Conservation (phyloP, 2,329 filamentous ascomycete genomes). For the Chaetomiaceae sp. region DNA sequence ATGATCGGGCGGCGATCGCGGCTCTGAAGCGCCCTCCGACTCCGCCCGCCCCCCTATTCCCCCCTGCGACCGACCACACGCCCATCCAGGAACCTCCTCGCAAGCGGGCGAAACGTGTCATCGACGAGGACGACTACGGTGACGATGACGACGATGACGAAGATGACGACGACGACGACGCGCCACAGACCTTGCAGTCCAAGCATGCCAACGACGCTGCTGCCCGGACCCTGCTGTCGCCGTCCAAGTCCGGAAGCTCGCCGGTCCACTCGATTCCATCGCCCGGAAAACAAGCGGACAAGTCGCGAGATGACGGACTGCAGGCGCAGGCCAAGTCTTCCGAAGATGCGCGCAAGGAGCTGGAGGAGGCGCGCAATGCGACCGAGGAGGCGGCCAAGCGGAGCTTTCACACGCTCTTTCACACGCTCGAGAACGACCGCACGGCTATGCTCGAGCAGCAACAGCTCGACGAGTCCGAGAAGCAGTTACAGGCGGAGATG, state of each 20-base stretch:
- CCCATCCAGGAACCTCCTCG: constrained; percentile 54
- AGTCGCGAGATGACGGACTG: constrained; percentile 45
- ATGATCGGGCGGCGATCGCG: constrained; percentile 48
- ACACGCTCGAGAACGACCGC: constrained; percentile 89
- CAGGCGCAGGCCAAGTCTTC: constrained; percentile 60
- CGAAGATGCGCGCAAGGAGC: constrained; percentile 85
- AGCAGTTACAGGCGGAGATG: constrained; percentile 93
- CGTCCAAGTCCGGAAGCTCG: constrained; percentile 63
- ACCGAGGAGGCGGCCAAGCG: constrained; percentile 84
- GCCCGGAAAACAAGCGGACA: constrained; percentile 51
- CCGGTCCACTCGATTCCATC: constrained; percentile 57
- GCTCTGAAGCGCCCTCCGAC: constrained; percentile 40
- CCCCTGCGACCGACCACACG: constrained; percentile 52
- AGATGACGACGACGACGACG: constrained; percentile 44
- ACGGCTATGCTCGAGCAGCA: constrained; percentile 98
- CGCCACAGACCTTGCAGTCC: constrained; percentile 43
- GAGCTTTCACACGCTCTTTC: constrained; percentile 89
- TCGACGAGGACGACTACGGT: constrained; percentile 80
- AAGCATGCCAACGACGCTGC: constrained; percentile 44
- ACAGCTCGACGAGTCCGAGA: constrained; percentile 90
- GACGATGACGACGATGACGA: constrained; percentile 74
- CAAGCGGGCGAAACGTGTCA: constrained; percentile 71
- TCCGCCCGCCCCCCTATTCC: constrained; percentile 38
- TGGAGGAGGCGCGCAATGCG: constrained; percentile 86
- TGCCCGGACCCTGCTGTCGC: constrained; percentile 57